Evolutionary conservation across 257 asterid genomes (phyloP), one percentile per base, ranked within the genome.

Genomic region (Nyctanthes arbortristis): DNA sequence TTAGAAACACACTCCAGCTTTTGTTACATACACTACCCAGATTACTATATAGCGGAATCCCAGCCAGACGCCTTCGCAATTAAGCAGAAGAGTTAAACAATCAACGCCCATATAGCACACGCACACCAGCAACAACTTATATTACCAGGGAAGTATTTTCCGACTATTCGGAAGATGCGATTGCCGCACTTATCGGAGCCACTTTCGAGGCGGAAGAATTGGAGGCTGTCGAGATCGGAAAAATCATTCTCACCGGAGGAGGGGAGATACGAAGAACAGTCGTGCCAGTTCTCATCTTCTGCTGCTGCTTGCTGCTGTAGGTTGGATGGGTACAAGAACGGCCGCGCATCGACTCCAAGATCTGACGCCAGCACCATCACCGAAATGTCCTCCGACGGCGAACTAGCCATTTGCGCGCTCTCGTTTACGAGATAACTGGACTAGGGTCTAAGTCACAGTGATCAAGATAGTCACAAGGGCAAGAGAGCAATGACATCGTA

Each of bases 311-410:
- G 76, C 63, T 85, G 82, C n/a, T 24, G 31, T 20, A 11, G 14
- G 7, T 24, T 22, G 75, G 85, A 67, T 18, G 78, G 80, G 56
- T 86, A 40, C 65, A 93, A 52, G 60, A 93, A 89, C 0, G 98
- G 94, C 5, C 92, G 88, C 61, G 88, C 97, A 68, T 93, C 96
- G 45, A 91, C 31, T 52, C 99, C 96, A 6, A 91, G 89, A 82
- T 93, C 99, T 78, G 99, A 89, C 18, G 97, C 99, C 75, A 93
- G 69, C 4, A 91, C 99, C 79, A 93, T 31, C 71, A 93, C 97
- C 13, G 99, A 87, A 78, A 93, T 91, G 18, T 87, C 86, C 0
- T 86, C 89, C 60, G 91, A 40, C 4, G 88, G 27, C 43, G 93
- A 67, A 45, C 55, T 37, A n/a, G 73, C 78, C 81, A 73, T 68